Evolutionary conservation across 495 filamentous ascomycete genomes (phyloP).

Genomic region (Tuber indicum): DNA sequence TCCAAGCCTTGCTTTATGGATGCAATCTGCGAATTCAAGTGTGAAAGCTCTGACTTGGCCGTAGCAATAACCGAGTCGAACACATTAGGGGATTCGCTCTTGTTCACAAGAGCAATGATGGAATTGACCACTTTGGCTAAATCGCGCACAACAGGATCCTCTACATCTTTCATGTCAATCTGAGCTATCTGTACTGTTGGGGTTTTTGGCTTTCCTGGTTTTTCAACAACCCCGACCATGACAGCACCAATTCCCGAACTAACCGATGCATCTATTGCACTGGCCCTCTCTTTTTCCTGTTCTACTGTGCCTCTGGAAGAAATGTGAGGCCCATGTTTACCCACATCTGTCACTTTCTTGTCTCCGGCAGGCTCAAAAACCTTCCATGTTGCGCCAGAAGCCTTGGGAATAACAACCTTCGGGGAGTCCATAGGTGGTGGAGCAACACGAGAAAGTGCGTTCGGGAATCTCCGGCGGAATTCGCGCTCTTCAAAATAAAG

Average conservation of each 20-base stretch:
- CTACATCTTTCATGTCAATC: conserved; percentile 61
- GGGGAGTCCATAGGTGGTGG: conserved; percentile 47
- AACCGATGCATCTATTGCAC: conserved; percentile 31
- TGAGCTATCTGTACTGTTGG: conserved; percentile 54
- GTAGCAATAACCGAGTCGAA: conserved; percentile 68
- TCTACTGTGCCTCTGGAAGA: conserved; percentile 18
- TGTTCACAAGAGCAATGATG: conserved; percentile 85
- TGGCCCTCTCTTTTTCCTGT: conserved; percentile 39
- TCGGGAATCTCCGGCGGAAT: conserved; percentile 84
- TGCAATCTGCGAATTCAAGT: conserved; percentile 66
- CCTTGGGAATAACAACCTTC: conserved; percentile 72
- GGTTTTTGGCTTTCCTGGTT: conserved; percentile 41
- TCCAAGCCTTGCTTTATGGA: conserved; percentile 60
- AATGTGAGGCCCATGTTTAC: conserved; percentile 36
- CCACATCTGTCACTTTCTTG: conserved; percentile 36
- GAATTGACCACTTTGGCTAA: conserved; percentile 93
- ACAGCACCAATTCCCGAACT: conserved; percentile 28
- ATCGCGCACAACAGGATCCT: conserved; percentile 83
- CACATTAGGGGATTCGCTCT: conserved; percentile 64
- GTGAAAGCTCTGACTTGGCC: conserved; percentile 75
- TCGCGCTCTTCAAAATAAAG: conserved; percentile 96
- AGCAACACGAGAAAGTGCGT: conserved; percentile 50
- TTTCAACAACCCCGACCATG: conserved; percentile 44
- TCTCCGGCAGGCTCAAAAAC: conserved; percentile 54
- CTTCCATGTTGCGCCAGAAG: conserved; percentile 79